phyloP scores from a whole-genome alignment of 2,329 filamentous ascomycete genomes.

The Curvularia spicifera region DNA sequence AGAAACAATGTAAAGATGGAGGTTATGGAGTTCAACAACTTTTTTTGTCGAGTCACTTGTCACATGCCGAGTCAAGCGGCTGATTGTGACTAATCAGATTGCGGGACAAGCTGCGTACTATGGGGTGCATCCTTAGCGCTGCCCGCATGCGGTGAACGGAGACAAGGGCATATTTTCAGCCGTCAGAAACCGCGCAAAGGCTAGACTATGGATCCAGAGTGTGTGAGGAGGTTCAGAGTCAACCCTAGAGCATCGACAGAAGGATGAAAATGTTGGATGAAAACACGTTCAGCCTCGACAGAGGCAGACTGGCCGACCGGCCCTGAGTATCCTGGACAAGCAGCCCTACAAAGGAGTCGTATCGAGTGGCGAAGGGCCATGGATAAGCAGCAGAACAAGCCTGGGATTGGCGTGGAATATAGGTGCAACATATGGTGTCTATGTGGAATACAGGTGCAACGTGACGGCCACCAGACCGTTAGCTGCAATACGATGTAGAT shows the following conservation, averaged over 20 bases:
- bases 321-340: not conserved
- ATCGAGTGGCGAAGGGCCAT: not conserved
- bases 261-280: not conserved
- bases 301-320: not conserved
- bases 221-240: not conserved
- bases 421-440: not conserved
- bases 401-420: not conserved
- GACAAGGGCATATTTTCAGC: slow-evolving; percentile 1
- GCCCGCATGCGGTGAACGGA: not conserved
- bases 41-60: slow-evolving; percentile 7
- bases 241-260: not conserved
- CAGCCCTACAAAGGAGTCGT: not conserved
- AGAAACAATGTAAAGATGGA: not conserved
- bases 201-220: not conserved
- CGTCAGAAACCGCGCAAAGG: not conserved
- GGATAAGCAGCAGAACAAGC: not conserved
- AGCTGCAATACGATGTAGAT: not conserved
- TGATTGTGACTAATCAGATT: slow-evolving; percentile 10
- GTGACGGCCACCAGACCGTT: not conserved
- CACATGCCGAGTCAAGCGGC: slow-evolving; percentile 5
- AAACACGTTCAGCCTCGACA: not conserved
- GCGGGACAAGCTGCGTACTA: slow-evolving; percentile 1
- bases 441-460: not conserved
- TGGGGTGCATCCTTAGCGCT: slow-evolving; percentile 5
- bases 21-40: not conserved